These are phyloP conservation scores for Talaromyces trachyspermus DNA, from an alignment of 495 filamentous ascomycete species.

Conservation along the genomic window DNA sequence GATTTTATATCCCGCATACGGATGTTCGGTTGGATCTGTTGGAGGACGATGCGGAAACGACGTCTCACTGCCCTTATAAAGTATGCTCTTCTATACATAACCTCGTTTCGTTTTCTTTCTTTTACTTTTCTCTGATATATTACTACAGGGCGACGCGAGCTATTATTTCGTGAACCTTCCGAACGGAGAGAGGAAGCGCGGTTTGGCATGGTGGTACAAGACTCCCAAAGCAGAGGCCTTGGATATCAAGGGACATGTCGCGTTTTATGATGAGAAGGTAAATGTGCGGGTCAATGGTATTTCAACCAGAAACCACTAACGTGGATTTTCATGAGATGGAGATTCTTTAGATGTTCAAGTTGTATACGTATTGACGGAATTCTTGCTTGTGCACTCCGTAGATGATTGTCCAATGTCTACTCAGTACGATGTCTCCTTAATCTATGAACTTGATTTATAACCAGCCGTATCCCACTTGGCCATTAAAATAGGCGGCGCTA, in stretches of 20 bases:
- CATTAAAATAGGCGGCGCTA: too few relatives aligned
- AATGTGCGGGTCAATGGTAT: constrained; percentile 49
- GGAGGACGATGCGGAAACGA: not conserved
- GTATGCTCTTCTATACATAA: not conserved
- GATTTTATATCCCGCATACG: constrained; percentile 47
- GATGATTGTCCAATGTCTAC: too few relatives aligned
- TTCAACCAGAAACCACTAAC: constrained; percentile 22
- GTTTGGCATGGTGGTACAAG: constrained; percentile 50
- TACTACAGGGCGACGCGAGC: constrained; percentile 40
- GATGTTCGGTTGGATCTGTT: constrained; percentile 17
- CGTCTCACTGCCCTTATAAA: constrained; percentile 1
- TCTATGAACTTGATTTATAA: too few relatives aligned
- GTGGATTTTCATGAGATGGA: not conserved
- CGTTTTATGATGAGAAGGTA: constrained; percentile 57
- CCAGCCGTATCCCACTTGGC: too few relatives aligned
- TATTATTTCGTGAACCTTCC: constrained; percentile 34
- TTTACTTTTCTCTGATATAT: not conserved
- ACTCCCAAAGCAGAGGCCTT: constrained; percentile 42
- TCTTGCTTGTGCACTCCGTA: too few relatives aligned
- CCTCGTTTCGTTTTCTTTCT: not conserved
- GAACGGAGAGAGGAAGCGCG: constrained; percentile 31
- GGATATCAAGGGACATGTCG: constrained; percentile 37
- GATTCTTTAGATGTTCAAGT: too few relatives aligned
- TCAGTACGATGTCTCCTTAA: too few relatives aligned
- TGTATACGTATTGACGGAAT: not conserved